Evolutionary conservation across 2,329 filamentous ascomycete genomes (phyloP).

Genomic region (Blastomyces gilchristii): DNA sequence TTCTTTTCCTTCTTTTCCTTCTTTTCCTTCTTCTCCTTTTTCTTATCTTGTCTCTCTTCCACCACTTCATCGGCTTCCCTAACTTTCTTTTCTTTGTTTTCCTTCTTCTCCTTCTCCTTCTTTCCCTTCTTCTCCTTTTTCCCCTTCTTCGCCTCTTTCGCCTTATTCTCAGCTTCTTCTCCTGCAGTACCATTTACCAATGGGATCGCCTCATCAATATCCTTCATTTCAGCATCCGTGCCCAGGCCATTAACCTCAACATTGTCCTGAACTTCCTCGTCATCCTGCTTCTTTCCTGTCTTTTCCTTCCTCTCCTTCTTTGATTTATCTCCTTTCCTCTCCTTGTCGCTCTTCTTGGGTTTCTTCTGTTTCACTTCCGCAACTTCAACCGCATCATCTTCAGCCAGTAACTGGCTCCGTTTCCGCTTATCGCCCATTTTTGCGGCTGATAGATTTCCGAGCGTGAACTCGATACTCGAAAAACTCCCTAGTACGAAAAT

Average conservation of each 20-base stretch:
- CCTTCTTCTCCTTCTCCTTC: not conserved
- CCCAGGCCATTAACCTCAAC: conserved; percentile 11
- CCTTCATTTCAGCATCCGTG: conserved; percentile 20
- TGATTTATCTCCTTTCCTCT: conserved; percentile 1
- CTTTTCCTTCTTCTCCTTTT: conserved; percentile 7
- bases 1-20: conserved; percentile 11
- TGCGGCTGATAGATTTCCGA: not conserved
- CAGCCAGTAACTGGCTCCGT: conserved; percentile 10
- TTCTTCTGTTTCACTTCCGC: conserved; percentile 14
- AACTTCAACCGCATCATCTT: conserved; percentile 11
- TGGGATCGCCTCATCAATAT: conserved; percentile 4
- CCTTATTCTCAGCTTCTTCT: conserved; percentile 14
- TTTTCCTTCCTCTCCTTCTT: conserved; percentile 6
- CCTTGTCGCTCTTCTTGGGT: conserved; percentile 8
- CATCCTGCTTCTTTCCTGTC: not conserved
- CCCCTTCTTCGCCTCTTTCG: conserved; percentile 18
- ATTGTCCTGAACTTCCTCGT: not conserved
- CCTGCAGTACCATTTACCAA: not conserved
- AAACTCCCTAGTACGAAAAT: not conserved
- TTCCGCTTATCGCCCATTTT: conserved; percentile 18
- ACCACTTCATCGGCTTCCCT: conserved; percentile 16
- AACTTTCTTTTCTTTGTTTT: conserved; percentile 14
- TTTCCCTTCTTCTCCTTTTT: conserved; percentile 15
- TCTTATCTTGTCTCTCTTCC: not conserved
- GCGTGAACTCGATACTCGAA: not conserved